phyloP scores from a whole-genome alignment of 768 basidiomycete genomes.

The Pulveroboletus frians region DNA sequence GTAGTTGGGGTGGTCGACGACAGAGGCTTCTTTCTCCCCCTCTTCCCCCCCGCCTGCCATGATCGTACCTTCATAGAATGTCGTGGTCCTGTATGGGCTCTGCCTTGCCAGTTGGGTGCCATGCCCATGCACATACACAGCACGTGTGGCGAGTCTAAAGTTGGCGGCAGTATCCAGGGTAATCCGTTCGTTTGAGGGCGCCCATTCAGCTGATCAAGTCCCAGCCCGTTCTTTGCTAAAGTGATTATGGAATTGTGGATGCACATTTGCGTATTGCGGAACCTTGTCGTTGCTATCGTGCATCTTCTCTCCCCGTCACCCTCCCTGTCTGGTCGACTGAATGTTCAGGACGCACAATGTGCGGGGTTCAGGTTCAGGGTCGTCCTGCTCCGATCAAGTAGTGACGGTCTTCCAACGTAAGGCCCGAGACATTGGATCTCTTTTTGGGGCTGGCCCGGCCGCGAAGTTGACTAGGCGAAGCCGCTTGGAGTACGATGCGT shows the following conservation, averaged over 20 bases:
- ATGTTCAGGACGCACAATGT: background rate
- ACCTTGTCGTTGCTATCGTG: no score
- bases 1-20: background rate
- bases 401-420: background rate
- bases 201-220: no score
- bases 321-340: background rate
- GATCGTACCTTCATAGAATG: background rate
- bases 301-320: no score
- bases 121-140: no score
- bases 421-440: background rate
- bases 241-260: no score
- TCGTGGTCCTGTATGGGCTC: background rate
- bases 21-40: constrained; percentile 1
- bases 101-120: no score
- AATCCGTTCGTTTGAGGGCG: no score
- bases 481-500: constrained; percentile 1
- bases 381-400: background rate
- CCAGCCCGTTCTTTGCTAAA: no score
- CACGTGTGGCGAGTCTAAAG: no score
- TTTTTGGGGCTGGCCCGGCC: background rate
- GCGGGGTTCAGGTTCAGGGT: constrained; percentile 1
- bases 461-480: constrained; percentile 1
- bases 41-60: no score
- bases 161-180: no score
- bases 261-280: no score